Evolutionary conservation across 2,329 filamentous ascomycete species (phyloP).

Genomic region (Cryphonectria parasitica): DNA sequence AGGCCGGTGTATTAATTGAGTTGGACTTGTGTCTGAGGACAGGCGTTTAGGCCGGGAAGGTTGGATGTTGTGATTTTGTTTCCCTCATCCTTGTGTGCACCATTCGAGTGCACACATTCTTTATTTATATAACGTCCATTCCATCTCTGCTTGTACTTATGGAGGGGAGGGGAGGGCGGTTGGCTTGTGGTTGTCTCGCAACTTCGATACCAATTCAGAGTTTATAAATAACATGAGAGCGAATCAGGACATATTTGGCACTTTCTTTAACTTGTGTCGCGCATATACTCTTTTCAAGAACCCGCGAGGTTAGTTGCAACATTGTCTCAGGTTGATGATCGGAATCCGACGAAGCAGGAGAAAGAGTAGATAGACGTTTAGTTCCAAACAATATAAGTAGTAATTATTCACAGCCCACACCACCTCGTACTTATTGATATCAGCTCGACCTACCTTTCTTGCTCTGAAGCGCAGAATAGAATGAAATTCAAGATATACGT

Average conservation of each 20-base stretch:
- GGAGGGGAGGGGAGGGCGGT: not conserved
- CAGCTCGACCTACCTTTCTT: not conserved
- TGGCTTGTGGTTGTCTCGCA: constrained; percentile 14
- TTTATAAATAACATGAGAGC: not conserved
- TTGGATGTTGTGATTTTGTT: not conserved
- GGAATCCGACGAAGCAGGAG: not conserved
- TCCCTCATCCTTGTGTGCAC: constrained; percentile 7
- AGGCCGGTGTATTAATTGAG: constrained; percentile 41
- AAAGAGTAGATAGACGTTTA: not conserved
- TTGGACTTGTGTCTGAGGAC: not conserved
- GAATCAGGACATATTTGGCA: not conserved
- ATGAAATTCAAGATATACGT: not conserved
- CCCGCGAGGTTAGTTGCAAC: not conserved
- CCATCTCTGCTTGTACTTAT: not conserved
- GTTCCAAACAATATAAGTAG: not conserved
- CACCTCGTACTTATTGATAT: not conserved
- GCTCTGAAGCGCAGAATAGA: not conserved
- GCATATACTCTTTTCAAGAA: not conserved
- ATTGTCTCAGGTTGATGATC: not conserved
- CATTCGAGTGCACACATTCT: not conserved
- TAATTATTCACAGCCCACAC: not conserved
- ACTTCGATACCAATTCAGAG: constrained; percentile 20
- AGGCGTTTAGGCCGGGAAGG: not conserved
- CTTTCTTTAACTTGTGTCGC: not conserved
- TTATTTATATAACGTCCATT: not conserved